Conservation (phyloP, 2,329 filamentous ascomycete genomes). For the Hypoxylon sp. region DNA sequence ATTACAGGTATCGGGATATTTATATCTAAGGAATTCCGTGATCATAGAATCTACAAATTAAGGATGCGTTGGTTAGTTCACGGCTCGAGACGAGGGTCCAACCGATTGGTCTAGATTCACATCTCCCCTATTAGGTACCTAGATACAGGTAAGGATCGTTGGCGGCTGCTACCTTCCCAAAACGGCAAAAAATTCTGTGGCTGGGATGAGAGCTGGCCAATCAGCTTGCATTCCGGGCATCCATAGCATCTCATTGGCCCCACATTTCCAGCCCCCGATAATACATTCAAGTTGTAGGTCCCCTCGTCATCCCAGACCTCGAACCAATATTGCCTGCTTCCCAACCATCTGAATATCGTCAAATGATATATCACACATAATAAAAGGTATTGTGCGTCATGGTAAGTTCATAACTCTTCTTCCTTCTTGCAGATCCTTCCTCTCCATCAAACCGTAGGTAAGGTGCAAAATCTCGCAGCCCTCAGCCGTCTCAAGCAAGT, state of each 20-base stretch:
- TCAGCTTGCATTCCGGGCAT: not conserved
- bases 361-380: constrained; percentile 58
- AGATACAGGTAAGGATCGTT: constrained; percentile 18
- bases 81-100: not conserved
- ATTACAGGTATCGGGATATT: too few species aligned
- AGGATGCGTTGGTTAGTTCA: not conserved
- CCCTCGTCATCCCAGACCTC: constrained; percentile 1
- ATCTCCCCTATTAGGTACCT: too few species aligned
- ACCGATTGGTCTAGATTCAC: not conserved
- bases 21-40: not conserved
- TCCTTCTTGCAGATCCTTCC: constrained; percentile 31
- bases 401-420: constrained; percentile 13
- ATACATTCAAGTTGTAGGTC: not conserved
- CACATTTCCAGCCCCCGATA: constrained; percentile 12
- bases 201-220: constrained; percentile 20
- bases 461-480: constrained; percentile 34
- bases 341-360: constrained; percentile 44
- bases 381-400: constrained; percentile 33
- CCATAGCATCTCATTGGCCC: not conserved
- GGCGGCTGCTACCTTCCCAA: constrained; percentile 10
- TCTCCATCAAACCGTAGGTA: constrained; percentile 28
- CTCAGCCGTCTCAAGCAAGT: constrained; percentile 37
- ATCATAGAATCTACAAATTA: not conserved
- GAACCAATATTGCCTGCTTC: constrained; percentile 18
- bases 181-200: constrained; percentile 20